A percentile compares a stretch with the other conserved stretches of the same genome.
These are phyloP conservation scores for Hortiboletus campestris DNA, from an alignment of 768 basidiomycete species.

Conservation along the genomic window DNA sequence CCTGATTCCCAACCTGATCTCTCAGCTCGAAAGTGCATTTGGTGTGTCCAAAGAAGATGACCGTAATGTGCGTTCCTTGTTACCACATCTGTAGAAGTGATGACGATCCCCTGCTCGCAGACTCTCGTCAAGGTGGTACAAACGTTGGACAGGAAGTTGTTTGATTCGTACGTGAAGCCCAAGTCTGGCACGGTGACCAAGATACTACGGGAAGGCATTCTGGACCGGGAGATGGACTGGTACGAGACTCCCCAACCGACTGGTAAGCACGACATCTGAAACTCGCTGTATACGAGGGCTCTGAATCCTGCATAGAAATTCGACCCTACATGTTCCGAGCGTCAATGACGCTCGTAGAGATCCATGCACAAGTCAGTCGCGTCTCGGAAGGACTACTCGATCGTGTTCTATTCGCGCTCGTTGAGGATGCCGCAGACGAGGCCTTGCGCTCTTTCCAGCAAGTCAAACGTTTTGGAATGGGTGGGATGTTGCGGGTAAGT, in stretches of 20 bases:
- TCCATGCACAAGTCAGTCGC: slow-evolving; percentile 87
- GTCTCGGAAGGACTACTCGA: slow-evolving; percentile 78
- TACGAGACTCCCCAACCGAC: slow-evolving; percentile 89
- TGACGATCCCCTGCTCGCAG: slow-evolving; percentile 33
- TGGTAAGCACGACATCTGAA: slow-evolving; percentile 47
- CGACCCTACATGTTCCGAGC: slow-evolving; percentile 91
- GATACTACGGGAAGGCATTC: slow-evolving; percentile 76
- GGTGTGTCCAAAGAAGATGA: slow-evolving; percentile 72
- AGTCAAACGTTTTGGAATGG: slow-evolving; percentile 92
- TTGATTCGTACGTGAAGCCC: slow-evolving; percentile 83
- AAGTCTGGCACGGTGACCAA: slow-evolving; percentile 66
- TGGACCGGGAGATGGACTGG: slow-evolving; percentile 87
- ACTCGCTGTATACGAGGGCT: background rate
- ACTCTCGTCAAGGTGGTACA: slow-evolving; percentile 73
- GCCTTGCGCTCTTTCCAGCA: slow-evolving; percentile 84
- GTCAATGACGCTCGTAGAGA: slow-evolving; percentile 82
- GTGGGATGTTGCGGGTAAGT: slow-evolving; percentile 90
- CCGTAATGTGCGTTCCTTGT: slow-evolving; percentile 48
- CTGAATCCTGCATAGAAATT: slow-evolving; percentile 59
- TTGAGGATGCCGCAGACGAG: slow-evolving; percentile 80
- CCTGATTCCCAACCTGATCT: slow-evolving; percentile 76
- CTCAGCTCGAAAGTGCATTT: slow-evolving; percentile 75
- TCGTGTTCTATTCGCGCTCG: slow-evolving; percentile 75
- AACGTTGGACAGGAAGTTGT: slow-evolving; percentile 85
- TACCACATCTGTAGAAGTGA: background rate